Conservation (phyloP, 768 basidiomycete genomes). For the Gymnopilus junonius region DNA sequence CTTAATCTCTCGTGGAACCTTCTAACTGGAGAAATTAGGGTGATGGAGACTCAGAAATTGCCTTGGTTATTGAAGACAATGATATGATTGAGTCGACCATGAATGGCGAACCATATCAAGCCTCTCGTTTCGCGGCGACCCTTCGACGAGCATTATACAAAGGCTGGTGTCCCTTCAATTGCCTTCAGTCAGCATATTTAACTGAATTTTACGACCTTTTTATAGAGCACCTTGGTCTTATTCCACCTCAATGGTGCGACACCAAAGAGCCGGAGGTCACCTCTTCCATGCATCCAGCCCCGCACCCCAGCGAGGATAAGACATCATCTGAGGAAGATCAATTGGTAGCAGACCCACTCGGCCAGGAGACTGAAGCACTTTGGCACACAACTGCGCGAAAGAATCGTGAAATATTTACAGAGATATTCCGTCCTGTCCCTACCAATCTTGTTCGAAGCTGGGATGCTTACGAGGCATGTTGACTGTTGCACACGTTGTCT, state of each 20-base stretch:
- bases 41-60: conserved; percentile 95
- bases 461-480: conserved; percentile 76
- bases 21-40: conserved; percentile 49
- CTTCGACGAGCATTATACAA: conserved; percentile 84
- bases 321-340: conserved; percentile 59
- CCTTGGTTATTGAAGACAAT: conserved; percentile 87
- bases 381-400: conserved; percentile 73
- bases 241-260: conserved; percentile 66
- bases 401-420: conserved; percentile 87
- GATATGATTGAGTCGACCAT: conserved; percentile 78
- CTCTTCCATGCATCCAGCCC: conserved; percentile 83
- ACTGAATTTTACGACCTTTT: background rate
- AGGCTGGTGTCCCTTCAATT: conserved; percentile 46
- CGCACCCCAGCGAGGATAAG: conserved; percentile 71
- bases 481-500: background rate
- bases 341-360: conserved; percentile 79
- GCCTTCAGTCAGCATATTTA: background rate
- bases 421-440: conserved; percentile 86
- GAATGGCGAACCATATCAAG: conserved; percentile 77
- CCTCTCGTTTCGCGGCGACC: conserved; percentile 80
- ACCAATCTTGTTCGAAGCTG: conserved; percentile 81
- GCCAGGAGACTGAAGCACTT: conserved; percentile 58
- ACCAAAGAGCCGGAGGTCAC: conserved; percentile 38
- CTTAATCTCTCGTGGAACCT: background rate
- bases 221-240: conserved; percentile 86